Base-by-base conservation (phyloP, 2,329 filamentous ascomycete species). In the Verticillium zaregamsianum region DNA sequence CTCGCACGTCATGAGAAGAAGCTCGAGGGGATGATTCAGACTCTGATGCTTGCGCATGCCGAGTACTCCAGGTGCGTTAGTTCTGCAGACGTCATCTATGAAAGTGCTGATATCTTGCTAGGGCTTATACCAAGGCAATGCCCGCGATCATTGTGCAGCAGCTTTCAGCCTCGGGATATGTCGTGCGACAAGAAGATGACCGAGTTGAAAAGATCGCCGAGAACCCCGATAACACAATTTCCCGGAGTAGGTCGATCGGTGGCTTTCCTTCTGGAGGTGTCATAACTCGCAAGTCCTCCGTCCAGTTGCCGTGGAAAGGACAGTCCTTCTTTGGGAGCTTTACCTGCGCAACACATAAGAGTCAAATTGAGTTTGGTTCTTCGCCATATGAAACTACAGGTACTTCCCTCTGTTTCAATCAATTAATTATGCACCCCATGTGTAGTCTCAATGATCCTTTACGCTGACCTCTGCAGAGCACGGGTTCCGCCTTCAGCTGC, bases 261-360 rank as follows among this genome's bases (percentile, higher is more conserved):
- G n/a, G n/a, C 4, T 5, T 8, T 20, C 11, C 20, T 14, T 52
- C n/a, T 25, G n/a, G 45, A 52, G 12, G 20, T 7, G 9, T 52
- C 11, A 12, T 20, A 11, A 3, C n/a, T 11, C 45, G 11, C n/a
- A 14, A 14, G 9, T 12, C 45, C 4, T 20, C 45, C 9, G 2
- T 52, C n/a, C 9, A 25, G 45, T 20, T 52, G 45, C 28, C 23
- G 2, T 32, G 31, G 28, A 6, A 14, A 3, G 8, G n/a, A 3
- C 5, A 49, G 28, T 58, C 61, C 1, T 56, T 63, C 8, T 63
- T 63, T 2, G 61, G 61, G 11, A 45, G 35, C 2, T 61, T 61
- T 4, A 33, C 31, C 14, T 55, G 58, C 32, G 45, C 20, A 52
- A 52, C 8, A 12, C 45, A 8, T 11, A 28, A 9, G 3, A 9